A percentile compares a stretch with the other conserved stretches of the same genome.
Conservation (phyloP, 306 rosid genomes). For the Castanea crenata region DNA sequence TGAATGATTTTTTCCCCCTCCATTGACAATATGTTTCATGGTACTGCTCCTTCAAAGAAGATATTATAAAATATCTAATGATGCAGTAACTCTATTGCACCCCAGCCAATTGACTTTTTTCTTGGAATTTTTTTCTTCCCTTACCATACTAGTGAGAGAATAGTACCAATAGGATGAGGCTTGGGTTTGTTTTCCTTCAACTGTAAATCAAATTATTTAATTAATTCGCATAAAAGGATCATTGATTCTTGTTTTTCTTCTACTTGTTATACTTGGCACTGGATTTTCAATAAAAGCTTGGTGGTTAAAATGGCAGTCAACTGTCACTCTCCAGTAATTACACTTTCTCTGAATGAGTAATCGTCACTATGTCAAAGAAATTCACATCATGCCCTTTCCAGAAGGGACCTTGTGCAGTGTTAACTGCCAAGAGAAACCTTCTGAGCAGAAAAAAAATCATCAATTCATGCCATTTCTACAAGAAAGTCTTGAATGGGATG, state of each 20-base stretch:
- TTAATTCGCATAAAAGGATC: not conserved
- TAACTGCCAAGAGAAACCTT: not conserved
- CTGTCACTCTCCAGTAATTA: not conserved
- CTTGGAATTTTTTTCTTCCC: not conserved
- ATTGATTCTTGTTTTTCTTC: not conserved
- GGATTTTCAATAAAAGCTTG: not conserved
- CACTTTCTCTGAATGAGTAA: not conserved
- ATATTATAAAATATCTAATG: not conserved
- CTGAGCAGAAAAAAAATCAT: not conserved
- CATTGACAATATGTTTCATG: not conserved
- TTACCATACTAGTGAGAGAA: not conserved
- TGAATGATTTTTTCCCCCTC: not conserved
- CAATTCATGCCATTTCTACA: not conserved
- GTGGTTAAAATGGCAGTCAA: not conserved
- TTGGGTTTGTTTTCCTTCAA: not conserved
- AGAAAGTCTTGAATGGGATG: not conserved
- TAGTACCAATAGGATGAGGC: not conserved
- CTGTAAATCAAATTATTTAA: not conserved
- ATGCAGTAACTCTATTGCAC: not conserved
- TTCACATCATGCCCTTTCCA: not conserved
- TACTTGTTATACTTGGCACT: not conserved
- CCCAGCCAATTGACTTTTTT: not conserved
- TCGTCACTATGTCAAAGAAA: not conserved
- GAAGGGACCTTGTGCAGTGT: not conserved
- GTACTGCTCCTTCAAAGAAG: not conserved